Evolutionary conservation across 1,139 yeast species (phyloP).

Genomic region (Hyphopichia pseudoburtonii): DNA sequence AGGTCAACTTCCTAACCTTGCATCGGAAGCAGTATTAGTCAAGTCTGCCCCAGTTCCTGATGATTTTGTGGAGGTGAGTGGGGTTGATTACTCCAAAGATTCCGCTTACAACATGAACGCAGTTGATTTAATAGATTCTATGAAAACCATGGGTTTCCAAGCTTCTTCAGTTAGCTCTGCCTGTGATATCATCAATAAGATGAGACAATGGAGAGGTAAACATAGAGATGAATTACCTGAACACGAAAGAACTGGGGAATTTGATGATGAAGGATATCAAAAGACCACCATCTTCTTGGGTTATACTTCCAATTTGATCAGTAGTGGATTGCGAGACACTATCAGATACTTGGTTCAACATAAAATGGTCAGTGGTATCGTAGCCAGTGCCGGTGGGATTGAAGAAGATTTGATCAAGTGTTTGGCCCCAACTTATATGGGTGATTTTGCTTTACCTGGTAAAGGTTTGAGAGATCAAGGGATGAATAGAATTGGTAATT

Average conservation of each 20-base stretch:
- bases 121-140: conserved; percentile 69
- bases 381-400: conserved; percentile 95
- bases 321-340: conserved; percentile 92
- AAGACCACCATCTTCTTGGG: conserved; percentile 92
- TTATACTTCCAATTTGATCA: conserved; percentile 92
- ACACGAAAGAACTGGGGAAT: conserved; percentile 69
- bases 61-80: conserved; percentile 72
- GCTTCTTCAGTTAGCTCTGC: conserved; percentile 85
- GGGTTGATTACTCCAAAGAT: conserved; percentile 83
- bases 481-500: conserved; percentile 94
- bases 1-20: conserved; percentile 53
- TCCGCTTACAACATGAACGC: conserved; percentile 73
- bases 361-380: conserved; percentile 92
- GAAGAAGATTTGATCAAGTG: conserved; percentile 97
- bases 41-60: conserved; percentile 86
- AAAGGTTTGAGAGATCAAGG: conserved; percentile 86
- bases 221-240: conserved; percentile 64
- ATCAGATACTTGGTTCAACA: conserved; percentile 85
- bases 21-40: conserved; percentile 86
- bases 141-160: conserved; percentile 98
- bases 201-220: conserved; percentile 91
- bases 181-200: conserved; percentile 85
- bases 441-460: conserved; percentile 85
- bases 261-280: conserved; percentile 79
- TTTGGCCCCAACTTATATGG: conserved; percentile 92